phyloP scores from a whole-genome alignment of 2,329 filamentous ascomycete species.

The Botrytis squamosa region DNA sequence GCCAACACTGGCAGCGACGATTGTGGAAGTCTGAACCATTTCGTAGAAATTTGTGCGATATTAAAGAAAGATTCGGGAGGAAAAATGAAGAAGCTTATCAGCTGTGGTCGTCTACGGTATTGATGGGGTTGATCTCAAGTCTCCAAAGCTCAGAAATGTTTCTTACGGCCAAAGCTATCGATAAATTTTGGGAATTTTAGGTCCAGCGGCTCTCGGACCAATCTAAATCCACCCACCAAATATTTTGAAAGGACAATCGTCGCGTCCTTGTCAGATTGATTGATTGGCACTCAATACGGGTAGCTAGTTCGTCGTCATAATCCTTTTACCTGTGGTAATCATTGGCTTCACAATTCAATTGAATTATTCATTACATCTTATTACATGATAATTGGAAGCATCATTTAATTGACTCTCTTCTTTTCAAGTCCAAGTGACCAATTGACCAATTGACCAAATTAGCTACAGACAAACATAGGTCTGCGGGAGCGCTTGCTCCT shows the following conservation, averaged over 20 bases:
- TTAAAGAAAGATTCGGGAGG: constrained; percentile 4
- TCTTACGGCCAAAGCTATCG: constrained; percentile 20
- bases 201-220: constrained; percentile 19
- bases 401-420: neutral
- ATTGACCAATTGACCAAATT: neutral
- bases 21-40: constrained; percentile 52
- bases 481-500: constrained; percentile 8
- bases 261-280: constrained; percentile 8
- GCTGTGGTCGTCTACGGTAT: constrained; percentile 14
- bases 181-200: constrained; percentile 24
- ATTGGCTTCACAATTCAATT: neutral
- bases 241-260: neutral
- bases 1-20: constrained; percentile 61
- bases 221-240: constrained; percentile 17
- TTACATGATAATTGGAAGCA: neutral
- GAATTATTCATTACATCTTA: neutral
- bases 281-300: neutral
- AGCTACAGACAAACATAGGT: neutral
- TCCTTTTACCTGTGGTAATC: neutral
- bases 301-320: neutral
- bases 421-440: neutral
- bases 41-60: constrained; percentile 26
- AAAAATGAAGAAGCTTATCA: constrained; percentile 15
- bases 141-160: constrained; percentile 23
- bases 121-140: constrained; percentile 3